phyloP scores from a whole-genome alignment of 73 alveolate species.

The Paramecium sexaurelia region DNA sequence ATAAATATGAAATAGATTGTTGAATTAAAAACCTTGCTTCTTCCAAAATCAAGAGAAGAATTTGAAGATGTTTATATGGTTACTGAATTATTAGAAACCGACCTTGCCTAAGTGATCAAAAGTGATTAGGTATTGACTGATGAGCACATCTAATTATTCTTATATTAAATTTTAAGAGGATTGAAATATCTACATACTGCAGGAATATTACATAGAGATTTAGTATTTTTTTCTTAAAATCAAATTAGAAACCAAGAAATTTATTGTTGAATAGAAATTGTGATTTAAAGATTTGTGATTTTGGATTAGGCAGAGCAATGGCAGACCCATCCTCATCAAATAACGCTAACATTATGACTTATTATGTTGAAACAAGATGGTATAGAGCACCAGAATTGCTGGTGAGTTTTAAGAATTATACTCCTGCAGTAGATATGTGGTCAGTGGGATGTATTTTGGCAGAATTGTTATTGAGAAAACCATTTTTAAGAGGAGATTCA shows the following conservation, averaged over 20 bases:
- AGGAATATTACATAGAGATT: conserved; percentile 85
- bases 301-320: conserved; percentile 68
- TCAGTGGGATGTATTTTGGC: conserved; percentile 87
- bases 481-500: conserved; percentile 75
- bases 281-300: conserved; percentile 65
- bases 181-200: conserved; percentile 89
- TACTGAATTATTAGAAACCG: conserved; percentile 96
- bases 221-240: conserved; percentile 27
- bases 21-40: conserved; percentile 61
- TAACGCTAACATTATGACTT: conserved; percentile 75
- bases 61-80: conserved; percentile 83
- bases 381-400: conserved; percentile 89
- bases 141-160: conserved; percentile 85
- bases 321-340: conserved; percentile 41
- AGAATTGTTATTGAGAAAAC: conserved; percentile 75
- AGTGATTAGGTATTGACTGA: conserved; percentile 86
- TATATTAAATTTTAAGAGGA: conserved; percentile 89
- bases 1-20: conserved; percentile 22
- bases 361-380: conserved; percentile 88
- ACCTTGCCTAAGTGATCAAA: conserved; percentile 85
- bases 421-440: conserved; percentile 85
- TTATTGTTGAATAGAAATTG: conserved; percentile 58
- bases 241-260: conserved; percentile 60
- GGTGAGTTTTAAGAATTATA: conserved; percentile 66
- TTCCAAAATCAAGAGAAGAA: conserved; percentile 73